Conservation (phyloP, 345 rosid species). For the Erodium maritimum region DNA sequence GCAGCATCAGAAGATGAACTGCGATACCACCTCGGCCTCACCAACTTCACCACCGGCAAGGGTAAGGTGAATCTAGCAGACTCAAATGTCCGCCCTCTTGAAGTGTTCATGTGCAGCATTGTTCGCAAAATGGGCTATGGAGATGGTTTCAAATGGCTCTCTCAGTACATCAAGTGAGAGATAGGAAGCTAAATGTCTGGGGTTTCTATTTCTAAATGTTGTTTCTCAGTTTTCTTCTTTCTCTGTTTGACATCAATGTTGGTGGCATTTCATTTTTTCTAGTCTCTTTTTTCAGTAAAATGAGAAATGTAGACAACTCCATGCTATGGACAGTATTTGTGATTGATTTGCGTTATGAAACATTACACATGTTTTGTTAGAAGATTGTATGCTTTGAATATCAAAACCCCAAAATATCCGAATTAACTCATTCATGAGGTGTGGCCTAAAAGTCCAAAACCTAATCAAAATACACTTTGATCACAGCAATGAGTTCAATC, state of each 20-base stretch:
- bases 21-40: conserved; percentile 36
- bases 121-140: conserved; percentile 64
- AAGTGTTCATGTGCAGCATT: conserved; percentile 56
- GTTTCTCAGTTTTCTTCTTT: conserved; percentile 12
- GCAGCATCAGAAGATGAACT: conserved; percentile 51
- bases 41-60: conserved; percentile 45
- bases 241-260: conserved; percentile 2
- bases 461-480: no score
- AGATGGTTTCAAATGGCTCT: conserved; percentile 55
- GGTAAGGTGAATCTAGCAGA: conserved; percentile 36
- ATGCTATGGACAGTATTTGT: no score
- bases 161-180: conserved; percentile 49
- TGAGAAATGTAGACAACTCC: conserved; percentile 3
- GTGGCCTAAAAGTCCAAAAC: no score
- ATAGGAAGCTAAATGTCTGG: background rate
- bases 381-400: no score
- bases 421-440: no score
- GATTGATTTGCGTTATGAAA: no score
- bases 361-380: no score
- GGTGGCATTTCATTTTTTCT: conserved; percentile 4
- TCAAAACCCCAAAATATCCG: no score
- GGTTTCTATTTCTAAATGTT: conserved; percentile 7
- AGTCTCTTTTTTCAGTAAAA: background rate
- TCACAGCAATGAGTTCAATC: no score
- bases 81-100: conserved; percentile 34